phyloP scores from a whole-genome alignment of 768 basidiomycete genomes.

The Candolleomyces efflorescens region DNA sequence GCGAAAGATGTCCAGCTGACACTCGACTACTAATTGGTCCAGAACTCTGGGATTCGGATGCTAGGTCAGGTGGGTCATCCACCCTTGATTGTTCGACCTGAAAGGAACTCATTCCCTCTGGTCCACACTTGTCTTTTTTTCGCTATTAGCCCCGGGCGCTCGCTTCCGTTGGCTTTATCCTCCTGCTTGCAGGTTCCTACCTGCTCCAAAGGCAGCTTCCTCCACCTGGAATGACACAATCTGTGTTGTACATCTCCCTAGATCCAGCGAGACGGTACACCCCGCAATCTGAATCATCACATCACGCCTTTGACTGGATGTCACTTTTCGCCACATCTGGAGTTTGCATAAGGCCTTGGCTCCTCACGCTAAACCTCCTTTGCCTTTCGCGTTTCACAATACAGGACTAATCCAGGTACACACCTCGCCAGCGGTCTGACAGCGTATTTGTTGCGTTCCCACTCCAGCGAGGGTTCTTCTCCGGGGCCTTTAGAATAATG shows the following conservation, averaged over 20 bases:
- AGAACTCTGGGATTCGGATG: too few species aligned
- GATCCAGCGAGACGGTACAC: not conserved
- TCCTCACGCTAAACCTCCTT: not conserved
- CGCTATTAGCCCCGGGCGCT: too few species aligned
- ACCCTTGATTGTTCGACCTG: too few species aligned
- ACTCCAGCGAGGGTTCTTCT: not conserved
- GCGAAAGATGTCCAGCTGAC: too few species aligned
- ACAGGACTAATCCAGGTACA: not conserved
- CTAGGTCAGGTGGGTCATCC: too few species aligned
- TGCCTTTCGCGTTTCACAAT: not conserved
- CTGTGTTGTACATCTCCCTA: too few species aligned
- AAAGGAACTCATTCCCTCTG: too few species aligned
- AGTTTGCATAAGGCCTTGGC: not conserved
- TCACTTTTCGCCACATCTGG: not conserved
- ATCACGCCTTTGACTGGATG: not conserved
- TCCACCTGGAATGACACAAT: not conserved
- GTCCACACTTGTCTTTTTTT: too few species aligned
- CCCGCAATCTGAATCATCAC: not conserved
- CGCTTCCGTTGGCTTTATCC: not conserved
- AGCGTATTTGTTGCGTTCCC: not conserved
- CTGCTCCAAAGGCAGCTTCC: not conserved
- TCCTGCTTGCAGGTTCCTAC: not conserved
- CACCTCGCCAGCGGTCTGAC: not conserved
- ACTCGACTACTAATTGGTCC: too few species aligned
- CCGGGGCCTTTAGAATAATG: not conserved